Conservation (phyloP, 768 basidiomycete genomes). For the Russula abietina region DNA sequence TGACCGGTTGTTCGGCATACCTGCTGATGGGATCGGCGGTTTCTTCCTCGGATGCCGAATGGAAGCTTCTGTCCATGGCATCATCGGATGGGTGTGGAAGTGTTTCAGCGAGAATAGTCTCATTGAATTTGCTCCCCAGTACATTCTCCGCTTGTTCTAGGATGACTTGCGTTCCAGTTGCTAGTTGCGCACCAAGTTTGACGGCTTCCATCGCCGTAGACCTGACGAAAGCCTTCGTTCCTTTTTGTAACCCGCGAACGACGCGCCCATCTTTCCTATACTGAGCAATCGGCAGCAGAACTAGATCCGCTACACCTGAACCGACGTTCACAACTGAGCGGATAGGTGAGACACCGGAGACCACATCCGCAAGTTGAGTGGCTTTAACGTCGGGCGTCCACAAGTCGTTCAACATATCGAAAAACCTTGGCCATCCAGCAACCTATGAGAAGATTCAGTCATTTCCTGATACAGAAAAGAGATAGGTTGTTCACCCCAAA, state of each 20-base stretch:
- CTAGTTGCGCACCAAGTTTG: conserved; percentile 87
- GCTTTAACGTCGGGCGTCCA: conserved; percentile 99
- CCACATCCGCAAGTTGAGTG: conserved; percentile 93
- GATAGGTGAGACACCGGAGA: conserved; percentile 94
- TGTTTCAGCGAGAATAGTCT: conserved; percentile 61
- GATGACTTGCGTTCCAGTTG: conserved; percentile 97
- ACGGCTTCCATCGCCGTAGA: conserved; percentile 94
- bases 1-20: conserved; percentile 86
- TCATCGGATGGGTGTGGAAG: conserved; percentile 36
- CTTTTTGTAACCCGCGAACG: conserved; percentile 89
- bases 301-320: conserved; percentile 92
- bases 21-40: conserved; percentile 62
- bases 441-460: conserved; percentile 45
- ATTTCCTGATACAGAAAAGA: not conserved
- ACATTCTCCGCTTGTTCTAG: conserved; percentile 92
- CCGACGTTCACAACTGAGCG: conserved; percentile 97
- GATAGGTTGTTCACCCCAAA: conserved; percentile 62
- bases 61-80: conserved; percentile 28
- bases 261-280: conserved; percentile 96
- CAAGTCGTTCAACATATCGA: conserved; percentile 89
- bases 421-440: conserved; percentile 86
- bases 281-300: conserved; percentile 92
- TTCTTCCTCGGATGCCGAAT: conserved; percentile 42
- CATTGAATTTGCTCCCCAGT: conserved; percentile 71
- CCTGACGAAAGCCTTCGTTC: conserved; percentile 86